Evolutionary conservation across 768 basidiomycete species (phyloP).

Genomic region (Mycena epipterygia): DNA sequence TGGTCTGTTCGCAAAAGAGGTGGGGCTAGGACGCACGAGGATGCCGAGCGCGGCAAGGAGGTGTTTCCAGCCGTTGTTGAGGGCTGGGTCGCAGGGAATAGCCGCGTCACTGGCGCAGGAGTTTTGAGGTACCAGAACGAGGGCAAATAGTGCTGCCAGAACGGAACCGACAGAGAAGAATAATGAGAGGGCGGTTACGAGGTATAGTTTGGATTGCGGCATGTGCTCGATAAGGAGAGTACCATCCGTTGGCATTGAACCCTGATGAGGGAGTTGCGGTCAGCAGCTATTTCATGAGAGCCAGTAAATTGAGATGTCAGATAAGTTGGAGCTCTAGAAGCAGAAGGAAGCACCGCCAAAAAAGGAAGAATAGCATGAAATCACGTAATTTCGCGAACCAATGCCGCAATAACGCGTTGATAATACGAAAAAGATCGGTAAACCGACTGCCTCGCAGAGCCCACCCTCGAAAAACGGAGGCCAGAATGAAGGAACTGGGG

Average conservation of each 20-base stretch:
- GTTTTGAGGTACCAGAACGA: constrained; percentile 81
- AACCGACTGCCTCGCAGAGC: background rate
- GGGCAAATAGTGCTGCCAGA: constrained; percentile 83
- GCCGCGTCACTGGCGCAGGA: constrained; percentile 68
- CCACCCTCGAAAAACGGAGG: background rate
- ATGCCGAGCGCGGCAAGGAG: constrained; percentile 83
- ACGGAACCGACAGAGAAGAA: constrained; percentile 97
- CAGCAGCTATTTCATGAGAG: background rate
- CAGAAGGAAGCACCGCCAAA: background rate
- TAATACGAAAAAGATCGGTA: background rate
- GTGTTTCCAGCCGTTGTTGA: constrained; percentile 93
- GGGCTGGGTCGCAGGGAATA: constrained; percentile 71
- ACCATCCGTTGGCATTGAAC: constrained; percentile 97
- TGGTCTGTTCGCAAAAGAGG: constrained; percentile 12
- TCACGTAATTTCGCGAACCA: constrained; percentile 7
- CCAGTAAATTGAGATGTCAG: no score
- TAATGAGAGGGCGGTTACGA: constrained; percentile 92
- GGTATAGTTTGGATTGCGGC: constrained; percentile 91
- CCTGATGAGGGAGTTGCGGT: constrained; percentile 58
- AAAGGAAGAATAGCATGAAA: background rate
- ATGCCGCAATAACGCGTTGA: constrained; percentile 21
- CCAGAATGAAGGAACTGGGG: background rate
- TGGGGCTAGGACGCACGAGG: constrained; percentile 74
- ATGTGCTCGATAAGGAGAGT: constrained; percentile 94
- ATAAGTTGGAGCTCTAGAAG: no score